Percentiles rank a stretch among this genome's conserved stretches.
Evolutionary conservation across 495 filamentous ascomycete species (phyloP).

Genomic region (Podospora didyma): DNA sequence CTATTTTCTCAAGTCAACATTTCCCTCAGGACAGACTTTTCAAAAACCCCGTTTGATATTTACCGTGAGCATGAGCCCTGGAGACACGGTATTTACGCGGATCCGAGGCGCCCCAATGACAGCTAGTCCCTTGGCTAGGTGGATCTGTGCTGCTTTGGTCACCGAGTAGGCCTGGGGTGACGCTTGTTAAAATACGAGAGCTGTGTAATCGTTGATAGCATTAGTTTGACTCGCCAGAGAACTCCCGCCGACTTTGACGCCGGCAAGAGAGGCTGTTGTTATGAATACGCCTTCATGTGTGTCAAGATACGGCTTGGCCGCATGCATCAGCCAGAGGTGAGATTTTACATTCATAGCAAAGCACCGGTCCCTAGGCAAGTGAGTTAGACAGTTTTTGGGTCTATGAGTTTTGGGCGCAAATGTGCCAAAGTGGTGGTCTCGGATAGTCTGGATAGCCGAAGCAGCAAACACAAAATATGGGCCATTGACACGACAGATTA

Average conservation of each 20-base stretch:
- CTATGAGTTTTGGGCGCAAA: too few relatives aligned
- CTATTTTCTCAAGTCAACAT: conserved; percentile 14
- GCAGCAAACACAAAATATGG: too few relatives aligned
- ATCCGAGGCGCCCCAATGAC: conserved; percentile 48
- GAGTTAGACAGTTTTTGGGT: too few relatives aligned
- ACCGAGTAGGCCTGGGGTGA: conserved; percentile 41
- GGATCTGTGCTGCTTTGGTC: conserved; percentile 55
- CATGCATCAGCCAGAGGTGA: conserved; percentile 53
- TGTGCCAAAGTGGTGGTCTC: too few relatives aligned
- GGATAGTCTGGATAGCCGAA: too few relatives aligned
- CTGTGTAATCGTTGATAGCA: neutral
- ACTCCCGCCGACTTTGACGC: conserved; percentile 48
- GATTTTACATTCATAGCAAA: conserved; percentile 58
- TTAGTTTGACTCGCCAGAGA: conserved; percentile 33
- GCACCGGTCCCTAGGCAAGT: conserved; percentile 35
- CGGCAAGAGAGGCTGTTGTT: conserved; percentile 49
- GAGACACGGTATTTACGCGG: conserved; percentile 51
- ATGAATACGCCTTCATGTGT: conserved; percentile 50
- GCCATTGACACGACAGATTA: too few relatives aligned
- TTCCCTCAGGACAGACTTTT: neutral
- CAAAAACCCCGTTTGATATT: conserved; percentile 1
- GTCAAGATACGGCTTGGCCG: conserved; percentile 42
- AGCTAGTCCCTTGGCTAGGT: conserved; percentile 49
- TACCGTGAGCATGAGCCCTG: conserved; percentile 49
- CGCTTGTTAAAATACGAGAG: neutral